phyloP scores from a whole-genome alignment of 2,329 filamentous ascomycete species.

The Talaromyces albobiverticillius region DNA sequence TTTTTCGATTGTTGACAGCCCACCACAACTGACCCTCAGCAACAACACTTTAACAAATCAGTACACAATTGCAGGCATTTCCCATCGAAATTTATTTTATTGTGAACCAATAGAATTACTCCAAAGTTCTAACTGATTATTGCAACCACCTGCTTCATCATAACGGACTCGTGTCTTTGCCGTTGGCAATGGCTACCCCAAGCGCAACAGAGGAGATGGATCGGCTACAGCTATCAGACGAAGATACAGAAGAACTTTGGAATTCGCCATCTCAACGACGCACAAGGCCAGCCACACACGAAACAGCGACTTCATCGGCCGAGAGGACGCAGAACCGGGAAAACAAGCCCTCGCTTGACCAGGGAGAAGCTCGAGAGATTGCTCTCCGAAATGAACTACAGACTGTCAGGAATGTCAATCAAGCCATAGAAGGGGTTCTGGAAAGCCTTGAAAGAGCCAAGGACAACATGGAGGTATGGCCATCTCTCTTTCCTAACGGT shows the following conservation, averaged over 20 bases:
- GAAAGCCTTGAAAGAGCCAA: slow-evolving; percentile 46
- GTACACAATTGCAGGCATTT: no score
- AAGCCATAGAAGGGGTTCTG: slow-evolving; percentile 67
- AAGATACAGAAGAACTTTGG: slow-evolving; percentile 57
- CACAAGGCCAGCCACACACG: slow-evolving; percentile 31
- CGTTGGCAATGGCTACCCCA: slow-evolving; percentile 36
- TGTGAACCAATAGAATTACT: no score
- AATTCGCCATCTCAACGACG: slow-evolving; percentile 52
- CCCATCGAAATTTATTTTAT: no score
- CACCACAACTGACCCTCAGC: no score
- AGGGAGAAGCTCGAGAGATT: slow-evolving; percentile 67
- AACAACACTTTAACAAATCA: no score
- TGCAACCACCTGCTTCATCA: no score
- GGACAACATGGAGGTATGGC: slow-evolving; percentile 50
- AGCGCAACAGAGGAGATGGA: slow-evolving; percentile 50
- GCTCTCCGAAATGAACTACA: slow-evolving; percentile 75
- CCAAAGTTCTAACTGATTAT: no score
- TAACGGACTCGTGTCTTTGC: no score
- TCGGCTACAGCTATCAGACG: slow-evolving; percentile 53
- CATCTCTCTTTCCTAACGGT: neutral
- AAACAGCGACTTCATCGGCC: slow-evolving; percentile 21
- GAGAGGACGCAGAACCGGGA: slow-evolving; percentile 35
- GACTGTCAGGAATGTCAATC: slow-evolving; percentile 80
- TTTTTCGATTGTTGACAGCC: no score
- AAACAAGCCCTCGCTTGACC: slow-evolving; percentile 57